phyloP scores from a whole-genome alignment of 352 stramenopile species.

The Pythium volutum region DNA sequence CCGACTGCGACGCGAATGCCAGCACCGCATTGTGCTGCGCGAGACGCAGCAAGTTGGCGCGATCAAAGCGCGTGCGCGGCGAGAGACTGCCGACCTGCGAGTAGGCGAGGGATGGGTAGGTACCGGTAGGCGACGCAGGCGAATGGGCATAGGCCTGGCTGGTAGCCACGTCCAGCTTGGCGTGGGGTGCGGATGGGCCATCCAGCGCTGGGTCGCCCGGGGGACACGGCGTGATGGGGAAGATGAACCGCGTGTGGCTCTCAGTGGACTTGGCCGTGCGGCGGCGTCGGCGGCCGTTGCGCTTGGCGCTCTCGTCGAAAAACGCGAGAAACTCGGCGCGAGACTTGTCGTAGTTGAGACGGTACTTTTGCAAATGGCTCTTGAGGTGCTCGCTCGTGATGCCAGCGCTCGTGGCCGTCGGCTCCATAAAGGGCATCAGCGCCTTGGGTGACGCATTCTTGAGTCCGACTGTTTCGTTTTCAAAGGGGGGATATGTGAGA shows the following conservation, averaged over 20 bases:
- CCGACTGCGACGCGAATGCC: neutral
- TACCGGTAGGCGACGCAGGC: no score
- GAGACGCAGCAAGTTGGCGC: neutral
- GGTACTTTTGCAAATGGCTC: constrained; percentile 88
- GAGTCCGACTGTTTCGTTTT: constrained; percentile 85
- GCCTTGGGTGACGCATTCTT: constrained; percentile 88
- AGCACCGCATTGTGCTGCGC: constrained; percentile 3
- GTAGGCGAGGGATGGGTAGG: no score
- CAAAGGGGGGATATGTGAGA: neutral
- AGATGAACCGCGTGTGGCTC: constrained; percentile 25
- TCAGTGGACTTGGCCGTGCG: constrained; percentile 20
- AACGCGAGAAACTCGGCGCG: constrained; percentile 84
- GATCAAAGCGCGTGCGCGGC: neutral
- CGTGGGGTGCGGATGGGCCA: no score
- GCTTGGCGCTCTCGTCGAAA: constrained; percentile 65
- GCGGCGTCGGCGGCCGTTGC: constrained; percentile 40
- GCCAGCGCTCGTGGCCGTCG: constrained; percentile 47
- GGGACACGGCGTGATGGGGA: constrained; percentile 21
- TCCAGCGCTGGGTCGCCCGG: no score
- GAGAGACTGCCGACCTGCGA: no score
- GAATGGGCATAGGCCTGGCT: no score
- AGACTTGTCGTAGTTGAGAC: constrained; percentile 85
- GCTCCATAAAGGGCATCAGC: constrained; percentile 71
- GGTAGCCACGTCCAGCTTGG: no score
- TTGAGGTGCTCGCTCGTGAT: constrained; percentile 87